These are phyloP conservation scores for Naganishia kalamii DNA, from an alignment of 768 basidiomycete genomes.

Conservation along the genomic window DNA sequence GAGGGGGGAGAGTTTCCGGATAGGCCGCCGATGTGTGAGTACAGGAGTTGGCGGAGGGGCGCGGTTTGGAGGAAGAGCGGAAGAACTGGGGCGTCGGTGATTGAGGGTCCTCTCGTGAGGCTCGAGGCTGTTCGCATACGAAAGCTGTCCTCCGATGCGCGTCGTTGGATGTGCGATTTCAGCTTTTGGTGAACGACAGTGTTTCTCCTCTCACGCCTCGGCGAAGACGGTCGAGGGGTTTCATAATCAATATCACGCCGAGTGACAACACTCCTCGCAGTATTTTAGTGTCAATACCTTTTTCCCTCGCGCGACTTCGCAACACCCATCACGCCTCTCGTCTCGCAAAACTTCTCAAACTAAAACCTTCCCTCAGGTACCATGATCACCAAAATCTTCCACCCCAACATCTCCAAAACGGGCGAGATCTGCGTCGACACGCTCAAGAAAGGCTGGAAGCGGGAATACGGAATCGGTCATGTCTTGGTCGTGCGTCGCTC, in stretches of 20 bases:
- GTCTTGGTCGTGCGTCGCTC: constrained; percentile 59
- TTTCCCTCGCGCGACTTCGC: constrained; percentile 3
- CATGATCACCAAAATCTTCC: constrained; percentile 91
- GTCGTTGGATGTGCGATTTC: no score
- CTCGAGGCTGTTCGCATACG: no score
- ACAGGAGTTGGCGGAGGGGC: background rate
- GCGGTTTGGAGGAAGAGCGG: background rate
- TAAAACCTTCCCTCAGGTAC: constrained; percentile 55
- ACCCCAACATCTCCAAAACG: constrained; percentile 81
- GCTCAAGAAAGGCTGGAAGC: constrained; percentile 94
- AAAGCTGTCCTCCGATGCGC: no score
- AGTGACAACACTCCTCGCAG: no score
- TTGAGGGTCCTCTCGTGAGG: no score
- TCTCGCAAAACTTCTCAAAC: background rate
- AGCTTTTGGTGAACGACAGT: no score
- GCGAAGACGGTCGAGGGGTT: no score
- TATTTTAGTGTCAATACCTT: constrained; percentile 17
- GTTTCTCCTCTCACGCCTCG: no score
- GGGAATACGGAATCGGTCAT: constrained; percentile 80
- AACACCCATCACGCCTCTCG: background rate
- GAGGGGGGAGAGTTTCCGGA: constrained; percentile 83
- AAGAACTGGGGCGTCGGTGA: no score
- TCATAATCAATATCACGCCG: no score
- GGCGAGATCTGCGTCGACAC: constrained; percentile 98
- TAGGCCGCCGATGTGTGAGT: constrained; percentile 80